Evolutionary conservation across 2,329 filamentous ascomycete species (phyloP).

Genomic region (Beauveria sp.): DNA sequence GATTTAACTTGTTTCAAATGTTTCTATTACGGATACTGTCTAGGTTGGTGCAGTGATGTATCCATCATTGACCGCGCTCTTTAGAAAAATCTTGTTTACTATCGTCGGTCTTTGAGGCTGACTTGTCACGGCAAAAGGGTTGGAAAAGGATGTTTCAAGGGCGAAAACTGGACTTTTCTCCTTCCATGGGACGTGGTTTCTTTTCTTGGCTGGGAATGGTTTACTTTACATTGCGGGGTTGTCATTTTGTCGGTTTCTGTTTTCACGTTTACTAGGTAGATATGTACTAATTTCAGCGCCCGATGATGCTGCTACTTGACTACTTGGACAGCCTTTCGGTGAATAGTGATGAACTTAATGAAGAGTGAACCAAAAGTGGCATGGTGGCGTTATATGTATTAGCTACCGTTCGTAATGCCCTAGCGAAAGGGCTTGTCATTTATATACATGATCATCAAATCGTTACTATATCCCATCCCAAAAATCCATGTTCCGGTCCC

Average conservation of each 20-base stretch:
- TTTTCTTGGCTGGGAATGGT: not conserved
- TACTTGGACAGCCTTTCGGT: not conserved
- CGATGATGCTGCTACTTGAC: not conserved
- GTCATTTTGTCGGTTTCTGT: not conserved
- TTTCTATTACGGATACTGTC: not conserved
- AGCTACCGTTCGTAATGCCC: not conserved
- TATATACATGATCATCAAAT: conserved; percentile 3
- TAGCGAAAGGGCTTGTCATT: not conserved
- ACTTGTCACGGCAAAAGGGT: not conserved
- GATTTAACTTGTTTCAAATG: not conserved
- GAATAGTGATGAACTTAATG: not conserved
- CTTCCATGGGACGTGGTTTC: not conserved
- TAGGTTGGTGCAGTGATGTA: not conserved
- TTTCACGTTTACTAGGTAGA: not conserved
- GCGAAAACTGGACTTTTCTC: not conserved
- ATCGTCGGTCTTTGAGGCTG: not conserved
- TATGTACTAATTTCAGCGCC: conserved; percentile 8
- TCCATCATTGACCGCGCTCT: not conserved
- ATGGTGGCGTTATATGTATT: not conserved
- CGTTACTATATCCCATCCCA: not conserved
- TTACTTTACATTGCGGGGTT: not conserved
- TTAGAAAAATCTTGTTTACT: not conserved
- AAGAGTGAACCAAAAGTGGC: not conserved
- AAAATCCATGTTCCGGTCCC: no score
- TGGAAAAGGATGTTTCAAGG: not conserved